Conservation (phyloP, 352 stramenopile species). For the Phytophthora vignae region DNA sequence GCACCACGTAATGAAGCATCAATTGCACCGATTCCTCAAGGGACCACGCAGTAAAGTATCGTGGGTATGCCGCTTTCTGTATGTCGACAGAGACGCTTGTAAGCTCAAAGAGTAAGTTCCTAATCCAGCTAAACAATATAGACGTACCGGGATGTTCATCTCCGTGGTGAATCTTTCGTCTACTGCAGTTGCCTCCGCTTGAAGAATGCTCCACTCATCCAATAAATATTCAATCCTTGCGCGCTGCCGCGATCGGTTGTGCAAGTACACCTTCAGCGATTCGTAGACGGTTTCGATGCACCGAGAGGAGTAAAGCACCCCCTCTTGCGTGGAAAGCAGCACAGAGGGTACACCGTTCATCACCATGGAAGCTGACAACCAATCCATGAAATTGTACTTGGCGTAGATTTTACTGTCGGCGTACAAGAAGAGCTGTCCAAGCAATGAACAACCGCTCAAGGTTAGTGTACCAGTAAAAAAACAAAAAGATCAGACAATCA, state of each 20-base stretch:
- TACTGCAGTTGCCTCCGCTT: slow-evolving; percentile 72
- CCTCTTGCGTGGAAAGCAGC: slow-evolving; percentile 86
- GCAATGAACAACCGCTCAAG: slow-evolving; percentile 7
- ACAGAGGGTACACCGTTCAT: slow-evolving; percentile 84
- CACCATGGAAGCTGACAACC: slow-evolving; percentile 83
- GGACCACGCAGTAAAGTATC: slow-evolving; percentile 88
- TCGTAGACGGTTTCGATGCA: slow-evolving; percentile 88
- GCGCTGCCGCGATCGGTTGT: slow-evolving; percentile 85
- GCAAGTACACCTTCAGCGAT: slow-evolving; percentile 81
- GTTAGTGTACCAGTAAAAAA: slow-evolving; percentile 15
- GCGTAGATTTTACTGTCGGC: slow-evolving; percentile 89
- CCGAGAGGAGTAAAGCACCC: slow-evolving; percentile 76
- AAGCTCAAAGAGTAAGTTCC: slow-evolving; percentile 1
- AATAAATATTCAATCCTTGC: slow-evolving; percentile 83
- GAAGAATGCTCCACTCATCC: slow-evolving; percentile 81
- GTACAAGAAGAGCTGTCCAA: slow-evolving; percentile 78
- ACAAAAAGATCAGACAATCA: not conserved
- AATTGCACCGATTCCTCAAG: slow-evolving; percentile 75
- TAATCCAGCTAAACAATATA: not conserved
- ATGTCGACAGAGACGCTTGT: not conserved
- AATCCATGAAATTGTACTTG: slow-evolving; percentile 87
- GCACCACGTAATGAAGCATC: slow-evolving; percentile 82
- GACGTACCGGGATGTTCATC: slow-evolving; percentile 82
- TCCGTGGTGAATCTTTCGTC: slow-evolving; percentile 86
- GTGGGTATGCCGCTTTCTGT: slow-evolving; percentile 77